Percentiles rank a stretch among this genome's conserved stretches.
phyloP scores from a whole-genome alignment of 1,284 basidiomycete genomes.

The Peniophora sp. region DNA sequence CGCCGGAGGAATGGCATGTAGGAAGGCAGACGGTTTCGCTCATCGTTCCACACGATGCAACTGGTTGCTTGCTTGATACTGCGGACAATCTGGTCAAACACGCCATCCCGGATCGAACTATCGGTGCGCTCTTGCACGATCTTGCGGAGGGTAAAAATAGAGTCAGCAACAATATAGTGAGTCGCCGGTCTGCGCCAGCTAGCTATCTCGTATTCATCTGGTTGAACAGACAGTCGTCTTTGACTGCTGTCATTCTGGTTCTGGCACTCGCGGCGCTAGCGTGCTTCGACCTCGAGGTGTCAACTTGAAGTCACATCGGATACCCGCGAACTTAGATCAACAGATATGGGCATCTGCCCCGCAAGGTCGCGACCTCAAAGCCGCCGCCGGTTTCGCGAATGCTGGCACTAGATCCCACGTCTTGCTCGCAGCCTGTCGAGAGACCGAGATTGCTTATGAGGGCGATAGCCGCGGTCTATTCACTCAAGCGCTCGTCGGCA shows the following conservation, averaged over 20 bases:
- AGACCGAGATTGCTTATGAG: neutral
- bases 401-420: neutral
- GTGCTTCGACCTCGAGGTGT: neutral
- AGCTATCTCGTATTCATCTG: no score
- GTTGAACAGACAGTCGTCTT: neutral
- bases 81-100: neutral
- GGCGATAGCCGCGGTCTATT: neutral
- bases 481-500: neutral
- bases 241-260: slow-evolving; percentile 1
- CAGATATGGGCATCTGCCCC: neutral
- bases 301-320: neutral
- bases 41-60: neutral
- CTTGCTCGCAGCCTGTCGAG: neutral
- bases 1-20: neutral
- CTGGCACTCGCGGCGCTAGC: neutral
- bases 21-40: neutral
- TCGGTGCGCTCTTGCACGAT: neutral
- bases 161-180: neutral
- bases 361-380: neutral
- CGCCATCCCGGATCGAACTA: neutral
- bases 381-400: neutral
- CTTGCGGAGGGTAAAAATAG: neutral
- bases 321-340: neutral
- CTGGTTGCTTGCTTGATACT: neutral
- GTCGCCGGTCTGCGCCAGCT: neutral